Percentiles rank a stretch among this genome's conserved stretches.
These are phyloP conservation scores for Yarrowia porcina DNA, from an alignment of 805 yeast genomes.

Conservation along the genomic window DNA sequence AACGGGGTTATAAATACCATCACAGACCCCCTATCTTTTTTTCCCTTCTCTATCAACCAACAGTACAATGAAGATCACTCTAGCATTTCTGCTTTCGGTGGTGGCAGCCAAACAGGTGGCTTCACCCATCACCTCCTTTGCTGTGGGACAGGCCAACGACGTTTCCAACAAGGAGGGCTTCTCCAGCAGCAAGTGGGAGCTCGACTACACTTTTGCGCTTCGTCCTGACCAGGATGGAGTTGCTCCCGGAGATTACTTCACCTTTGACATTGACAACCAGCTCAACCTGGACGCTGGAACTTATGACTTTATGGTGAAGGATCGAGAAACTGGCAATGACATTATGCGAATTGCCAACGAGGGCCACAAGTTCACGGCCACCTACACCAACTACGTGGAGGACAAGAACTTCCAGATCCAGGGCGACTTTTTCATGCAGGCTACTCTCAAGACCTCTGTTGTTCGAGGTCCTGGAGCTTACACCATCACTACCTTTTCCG, in stretches of 20 bases:
- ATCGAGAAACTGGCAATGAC: neutral
- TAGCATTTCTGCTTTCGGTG: neutral
- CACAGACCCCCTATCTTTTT: no score
- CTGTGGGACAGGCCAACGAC: neutral
- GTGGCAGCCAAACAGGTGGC: slow-evolving; percentile 10
- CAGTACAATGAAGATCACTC: neutral
- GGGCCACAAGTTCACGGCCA: neutral
- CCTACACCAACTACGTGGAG: neutral
- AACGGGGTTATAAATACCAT: no score
- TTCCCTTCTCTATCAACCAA: no score
- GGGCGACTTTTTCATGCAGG: slow-evolving; percentile 1
- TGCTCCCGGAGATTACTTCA: neutral
- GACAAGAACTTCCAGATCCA: neutral
- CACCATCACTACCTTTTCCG: neutral
- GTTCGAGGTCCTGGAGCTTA: neutral
- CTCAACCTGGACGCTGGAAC: neutral
- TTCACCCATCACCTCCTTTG: neutral
- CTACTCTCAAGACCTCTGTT: neutral
- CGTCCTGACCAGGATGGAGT: neutral
- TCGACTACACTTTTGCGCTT: slow-evolving; percentile 1
- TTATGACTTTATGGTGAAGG: slow-evolving; percentile 16
- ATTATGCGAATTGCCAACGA: slow-evolving; percentile 17
- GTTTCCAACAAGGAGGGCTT: neutral
- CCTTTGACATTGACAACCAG: neutral
- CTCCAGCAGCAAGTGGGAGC: neutral